phyloP scores from a whole-genome alignment of 257 asterid genomes.

The Catharanthus roseus region DNA sequence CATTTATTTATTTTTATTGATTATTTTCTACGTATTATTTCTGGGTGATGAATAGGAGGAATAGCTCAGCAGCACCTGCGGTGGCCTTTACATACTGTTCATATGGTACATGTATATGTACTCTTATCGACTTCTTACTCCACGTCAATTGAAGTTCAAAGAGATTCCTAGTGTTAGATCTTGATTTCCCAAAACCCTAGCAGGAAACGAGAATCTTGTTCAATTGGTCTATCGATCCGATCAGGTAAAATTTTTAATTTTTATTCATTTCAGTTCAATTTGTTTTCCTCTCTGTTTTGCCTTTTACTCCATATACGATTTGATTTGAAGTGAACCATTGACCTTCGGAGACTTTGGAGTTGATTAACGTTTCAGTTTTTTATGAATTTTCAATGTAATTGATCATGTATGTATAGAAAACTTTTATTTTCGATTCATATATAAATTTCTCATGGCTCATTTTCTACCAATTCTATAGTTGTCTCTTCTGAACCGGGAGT shows the following conservation, averaged over 20 bases:
- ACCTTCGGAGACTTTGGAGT: neutral
- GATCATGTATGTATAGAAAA: neutral
- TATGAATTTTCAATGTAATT: neutral
- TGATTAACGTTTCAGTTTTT: neutral
- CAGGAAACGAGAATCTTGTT: neutral
- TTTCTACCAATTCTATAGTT: neutral
- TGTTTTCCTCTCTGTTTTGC: neutral
- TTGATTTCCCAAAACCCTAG: constrained; percentile 1
- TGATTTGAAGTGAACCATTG: neutral
- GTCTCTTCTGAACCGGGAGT: neutral
- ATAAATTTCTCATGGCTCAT: neutral
- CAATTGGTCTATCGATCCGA: neutral
- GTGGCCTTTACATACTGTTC: no score
- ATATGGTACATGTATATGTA: no score
- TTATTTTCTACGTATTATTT: no score
- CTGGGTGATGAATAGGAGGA: no score
- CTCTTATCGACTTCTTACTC: neutral
- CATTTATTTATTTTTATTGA: no score
- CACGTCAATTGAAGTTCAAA: neutral
- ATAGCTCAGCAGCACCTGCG: no score
- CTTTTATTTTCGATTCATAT: neutral
- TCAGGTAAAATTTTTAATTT: neutral
- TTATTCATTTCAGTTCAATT: neutral
- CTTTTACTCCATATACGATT: neutral
- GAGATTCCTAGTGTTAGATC: constrained; percentile 7